These are phyloP conservation scores for Articulospora tetracladia DNA, from an alignment of 495 filamentous ascomycete species.

Conservation along the genomic window DNA sequence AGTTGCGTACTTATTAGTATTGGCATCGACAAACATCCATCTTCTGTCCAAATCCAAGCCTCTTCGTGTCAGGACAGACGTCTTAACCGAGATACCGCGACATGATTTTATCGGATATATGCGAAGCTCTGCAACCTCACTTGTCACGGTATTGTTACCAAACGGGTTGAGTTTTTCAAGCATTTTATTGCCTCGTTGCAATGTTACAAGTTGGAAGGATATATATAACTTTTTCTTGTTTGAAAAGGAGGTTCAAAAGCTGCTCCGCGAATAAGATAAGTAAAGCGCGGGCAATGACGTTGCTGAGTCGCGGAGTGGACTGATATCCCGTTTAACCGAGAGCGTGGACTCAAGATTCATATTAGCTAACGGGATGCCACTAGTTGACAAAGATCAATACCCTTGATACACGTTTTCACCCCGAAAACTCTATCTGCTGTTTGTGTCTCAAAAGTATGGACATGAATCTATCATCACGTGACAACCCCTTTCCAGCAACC, in stretches of 20 bases:
- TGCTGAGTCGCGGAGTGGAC: no score
- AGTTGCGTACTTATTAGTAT: constrained; percentile 1
- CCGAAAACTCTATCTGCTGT: no score
- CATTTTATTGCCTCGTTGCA: no score
- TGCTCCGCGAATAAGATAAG: no score
- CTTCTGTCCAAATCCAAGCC: constrained; percentile 9
- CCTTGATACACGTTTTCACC: no score
- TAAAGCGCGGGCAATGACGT: no score
- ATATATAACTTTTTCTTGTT: neutral
- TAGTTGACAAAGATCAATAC: no score
- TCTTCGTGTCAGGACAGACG: constrained; percentile 1
- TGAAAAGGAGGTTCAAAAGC: neutral
- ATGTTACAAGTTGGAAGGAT: neutral
- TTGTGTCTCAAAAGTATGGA: no score
- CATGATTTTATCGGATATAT: constrained; percentile 16
- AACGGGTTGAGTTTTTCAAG: constrained; percentile 9
- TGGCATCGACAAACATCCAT: constrained; percentile 13
- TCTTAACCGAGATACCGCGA: constrained; percentile 6
- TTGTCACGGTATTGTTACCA: neutral
- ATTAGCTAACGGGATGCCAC: no score
- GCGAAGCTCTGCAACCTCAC: constrained; percentile 5
- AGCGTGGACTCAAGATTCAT: no score
- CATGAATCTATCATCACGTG: no score
- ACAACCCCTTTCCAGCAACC: no score
- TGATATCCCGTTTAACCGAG: neutral